Percentiles rank a stretch among this genome's conserved stretches.
Evolutionary conservation across 192 early-diverging fungal genomes (phyloP).

Genomic region (Mortierella alpina): DNA sequence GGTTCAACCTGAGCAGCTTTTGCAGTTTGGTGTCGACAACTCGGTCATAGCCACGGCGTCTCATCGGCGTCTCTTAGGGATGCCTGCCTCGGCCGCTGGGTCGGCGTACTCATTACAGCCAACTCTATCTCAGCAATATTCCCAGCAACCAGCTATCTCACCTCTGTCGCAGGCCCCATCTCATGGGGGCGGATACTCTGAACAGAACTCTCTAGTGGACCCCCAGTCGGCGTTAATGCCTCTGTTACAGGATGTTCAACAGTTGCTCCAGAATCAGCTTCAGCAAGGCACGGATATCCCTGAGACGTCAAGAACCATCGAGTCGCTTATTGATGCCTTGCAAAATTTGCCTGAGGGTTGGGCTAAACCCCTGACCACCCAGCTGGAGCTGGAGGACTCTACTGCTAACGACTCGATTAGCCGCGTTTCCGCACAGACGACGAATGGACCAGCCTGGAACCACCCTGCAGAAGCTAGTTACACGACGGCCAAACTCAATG

Average conservation of each 20-base stretch:
- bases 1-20: conserved; percentile 8
- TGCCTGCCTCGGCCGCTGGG: no score
- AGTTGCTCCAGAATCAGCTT: not conserved
- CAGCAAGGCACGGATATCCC: not conserved
- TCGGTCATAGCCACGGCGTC: conserved; percentile 6
- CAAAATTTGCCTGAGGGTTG: conserved; percentile 4
- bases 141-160: not conserved
- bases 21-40: conserved; percentile 10
- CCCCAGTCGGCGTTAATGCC: not conserved
- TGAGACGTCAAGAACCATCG: not conserved
- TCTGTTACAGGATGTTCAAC: not conserved
- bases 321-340: not conserved
- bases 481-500: conserved; percentile 6
- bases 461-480: not conserved
- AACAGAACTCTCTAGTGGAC: not conserved
- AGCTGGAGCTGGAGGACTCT: not conserved
- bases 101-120: not conserved
- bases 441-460: not conserved
- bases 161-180: not conserved
- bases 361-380: not conserved
- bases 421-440: not conserved
- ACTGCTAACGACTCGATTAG: not conserved
- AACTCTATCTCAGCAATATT: not conserved
- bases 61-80: not conserved
- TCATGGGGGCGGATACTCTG: not conserved